Evolutionary conservation across 2,329 filamentous ascomycete species (phyloP), one percentile per base, ranked within the genome.

Genomic region (Fusarium nematophilum): DNA sequence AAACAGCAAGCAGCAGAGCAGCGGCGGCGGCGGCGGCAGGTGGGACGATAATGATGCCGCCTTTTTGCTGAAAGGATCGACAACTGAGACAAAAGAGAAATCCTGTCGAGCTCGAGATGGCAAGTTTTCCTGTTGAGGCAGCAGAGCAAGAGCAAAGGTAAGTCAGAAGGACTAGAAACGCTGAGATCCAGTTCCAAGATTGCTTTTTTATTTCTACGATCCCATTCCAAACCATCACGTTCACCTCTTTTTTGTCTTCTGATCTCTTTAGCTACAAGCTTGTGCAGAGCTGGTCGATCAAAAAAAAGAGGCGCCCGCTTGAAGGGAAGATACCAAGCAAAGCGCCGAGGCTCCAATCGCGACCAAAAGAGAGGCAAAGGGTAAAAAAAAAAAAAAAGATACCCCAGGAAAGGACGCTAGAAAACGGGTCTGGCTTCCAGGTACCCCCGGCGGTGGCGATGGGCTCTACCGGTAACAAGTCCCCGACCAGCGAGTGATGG

Each of bases 381-480:
- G n/a, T n/a, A n/a, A n/a, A n/a, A n/a, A n/a, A n/a, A n/a, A n/a
- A n/a, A 56, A 50, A 53, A 55, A 54, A n/a, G 36, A 40, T 55
- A 57, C 52, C 64, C 61, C 54, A 61, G 61, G 43, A 63, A 60
- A 52, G 40, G 23, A 26, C 63, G 64, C 59, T 68, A 68, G 57
- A 62, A 61, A 66, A 66, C 52, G 60, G 65, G 62, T 40, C 59
- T 13, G 48, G 46, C 40, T 43, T 57, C 34, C 34, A 52, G 42
- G 38, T 45, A 51, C 57, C 43, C 57, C 50, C 48, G 39, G n/a
- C 38, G 43, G 65, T 66, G 65, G 65, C 65, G 55, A 66, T 52
- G 33, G 15, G 33, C 27, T 48, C 38, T 47, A 31, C 52, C 43
- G 46, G 48, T 53, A 33, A 52, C 29, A 36, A 29, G 33, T 15